phyloP scores from a whole-genome alignment of 805 yeast species.

The Torulaspora delbrueckii region DNA sequence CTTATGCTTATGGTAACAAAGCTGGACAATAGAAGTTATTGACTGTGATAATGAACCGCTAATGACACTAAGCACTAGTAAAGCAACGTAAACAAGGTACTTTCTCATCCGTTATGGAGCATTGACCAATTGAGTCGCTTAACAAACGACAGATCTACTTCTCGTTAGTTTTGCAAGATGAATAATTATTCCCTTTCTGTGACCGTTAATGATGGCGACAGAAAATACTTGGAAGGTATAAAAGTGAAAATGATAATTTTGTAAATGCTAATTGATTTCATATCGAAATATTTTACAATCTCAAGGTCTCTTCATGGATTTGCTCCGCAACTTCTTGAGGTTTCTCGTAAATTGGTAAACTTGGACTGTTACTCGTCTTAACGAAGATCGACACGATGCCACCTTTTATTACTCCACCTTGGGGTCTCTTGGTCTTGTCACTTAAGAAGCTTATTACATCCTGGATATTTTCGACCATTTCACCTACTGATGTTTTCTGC shows the following conservation, averaged over 20 bases:
- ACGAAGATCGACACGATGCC: constrained; percentile 50
- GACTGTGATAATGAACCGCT: constrained; percentile 3
- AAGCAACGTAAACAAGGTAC: background rate
- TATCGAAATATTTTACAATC: background rate
- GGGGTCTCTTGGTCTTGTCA: constrained; percentile 43
- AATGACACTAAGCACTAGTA: constrained; percentile 1
- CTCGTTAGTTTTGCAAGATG: background rate
- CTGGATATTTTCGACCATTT: constrained; percentile 26
- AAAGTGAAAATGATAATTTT: too few relatives aligned
- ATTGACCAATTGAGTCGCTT: background rate
- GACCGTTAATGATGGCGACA: background rate
- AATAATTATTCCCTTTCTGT: background rate
- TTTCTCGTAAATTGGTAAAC: constrained; percentile 49
- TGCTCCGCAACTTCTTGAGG: background rate
- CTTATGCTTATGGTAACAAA: constrained; percentile 3
- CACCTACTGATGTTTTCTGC: constrained; percentile 21
- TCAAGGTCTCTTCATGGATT: background rate
- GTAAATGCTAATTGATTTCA: background rate
- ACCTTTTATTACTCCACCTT: constrained; percentile 52
- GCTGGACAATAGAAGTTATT: constrained; percentile 2
- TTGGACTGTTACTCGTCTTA: constrained; percentile 61
- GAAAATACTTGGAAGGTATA: background rate
- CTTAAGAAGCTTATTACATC: constrained; percentile 45
- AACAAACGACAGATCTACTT: background rate
- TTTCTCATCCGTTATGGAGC: constrained; percentile 3